These are phyloP conservation scores for Globisporangium radiosum DNA, from an alignment of 352 stramenopile genomes.

Conservation along the genomic window DNA sequence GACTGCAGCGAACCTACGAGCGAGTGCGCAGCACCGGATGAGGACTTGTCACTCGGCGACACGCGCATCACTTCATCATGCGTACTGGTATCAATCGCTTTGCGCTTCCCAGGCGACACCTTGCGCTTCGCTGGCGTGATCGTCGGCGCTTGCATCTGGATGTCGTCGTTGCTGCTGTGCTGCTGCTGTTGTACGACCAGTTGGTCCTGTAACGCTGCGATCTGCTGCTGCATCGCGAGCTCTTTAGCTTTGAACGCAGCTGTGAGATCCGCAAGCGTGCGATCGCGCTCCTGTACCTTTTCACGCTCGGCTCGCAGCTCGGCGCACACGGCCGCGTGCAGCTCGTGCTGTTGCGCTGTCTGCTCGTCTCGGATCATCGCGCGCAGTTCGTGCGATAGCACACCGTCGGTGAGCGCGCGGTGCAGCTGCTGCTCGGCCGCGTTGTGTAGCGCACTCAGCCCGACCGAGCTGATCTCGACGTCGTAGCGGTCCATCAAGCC, in stretches of 20 bases:
- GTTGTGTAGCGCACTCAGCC: slow-evolving; percentile 74
- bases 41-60: slow-evolving; percentile 21
- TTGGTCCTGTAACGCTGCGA: slow-evolving; percentile 44
- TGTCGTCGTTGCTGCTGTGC: slow-evolving; percentile 18
- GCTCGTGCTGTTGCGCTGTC: slow-evolving; percentile 16
- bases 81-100: slow-evolving; percentile 36
- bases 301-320: slow-evolving; percentile 21
- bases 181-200: slow-evolving; percentile 19
- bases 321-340: slow-evolving; percentile 12
- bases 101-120: slow-evolving; percentile 46
- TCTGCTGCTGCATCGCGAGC: slow-evolving; percentile 59
- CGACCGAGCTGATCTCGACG: slow-evolving; percentile 57
- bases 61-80: slow-evolving; percentile 18
- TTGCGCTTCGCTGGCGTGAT: slow-evolving; percentile 24
- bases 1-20: slow-evolving; percentile 46
- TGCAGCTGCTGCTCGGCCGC: slow-evolving; percentile 66
- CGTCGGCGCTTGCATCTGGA: slow-evolving; percentile 26
- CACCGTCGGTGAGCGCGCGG: slow-evolving; percentile 44
- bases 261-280: slow-evolving; percentile 50
- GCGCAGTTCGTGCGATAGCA: slow-evolving; percentile 39
- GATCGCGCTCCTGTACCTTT: slow-evolving; percentile 54
- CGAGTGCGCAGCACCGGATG: slow-evolving; percentile 29
- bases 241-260: slow-evolving; percentile 57
- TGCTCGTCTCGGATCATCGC: slow-evolving; percentile 46
- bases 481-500: slow-evolving; percentile 21